Evolutionary conservation across 805 yeast species (phyloP), one percentile per base, ranked within the genome.

Genomic region (Zygosaccharomyces siamensis): DNA sequence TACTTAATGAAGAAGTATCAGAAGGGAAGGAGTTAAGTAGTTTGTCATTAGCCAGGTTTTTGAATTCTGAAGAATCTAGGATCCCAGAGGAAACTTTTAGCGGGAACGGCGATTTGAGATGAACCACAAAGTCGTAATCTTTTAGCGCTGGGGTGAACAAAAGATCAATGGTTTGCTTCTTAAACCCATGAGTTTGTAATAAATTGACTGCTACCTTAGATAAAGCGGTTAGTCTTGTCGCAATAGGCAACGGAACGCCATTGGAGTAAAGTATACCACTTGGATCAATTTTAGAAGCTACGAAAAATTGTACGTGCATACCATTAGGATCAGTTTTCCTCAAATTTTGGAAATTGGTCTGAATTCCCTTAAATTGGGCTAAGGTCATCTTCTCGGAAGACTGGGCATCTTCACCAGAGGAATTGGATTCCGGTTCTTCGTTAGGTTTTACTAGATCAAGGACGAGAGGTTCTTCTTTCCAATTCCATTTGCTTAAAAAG

Each of bases 391-490:
- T 80, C 52, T 86, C 93, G 24, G 81, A 75, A 28, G 82, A 66
- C 45, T 74, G 76, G 46, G 56, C 63, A 60, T 50, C 64, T 20
- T 58, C 53, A n/a, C 64, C 70, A 32, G 61, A 58, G 11, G 61
- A 70, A 16, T 62, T 63, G 31, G 64, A 70, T 21, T 68, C 73
- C 6, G 72, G 69, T 47, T 68, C 65, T 16, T 66, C 68, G 7
- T 63, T 61, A 51, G 78, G 78, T 49, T 74, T 81, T 11, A 84
- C 81, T 56, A 88, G 69, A 60, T 93, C 97, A 51, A 93, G 69
- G 46, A 90, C 78, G 52, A 93, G 69, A 1, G 96, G 85, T 41
- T 84, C 89, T 53, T 86, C 95, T 58, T 80, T 84, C 99, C 99
- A 93, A 66, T 93, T 89, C 99, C 99, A 93, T 38, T 69, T 69